phyloP scores from a whole-genome alignment of 768 basidiomycete species.

The Boletus vinaceobasis region DNA sequence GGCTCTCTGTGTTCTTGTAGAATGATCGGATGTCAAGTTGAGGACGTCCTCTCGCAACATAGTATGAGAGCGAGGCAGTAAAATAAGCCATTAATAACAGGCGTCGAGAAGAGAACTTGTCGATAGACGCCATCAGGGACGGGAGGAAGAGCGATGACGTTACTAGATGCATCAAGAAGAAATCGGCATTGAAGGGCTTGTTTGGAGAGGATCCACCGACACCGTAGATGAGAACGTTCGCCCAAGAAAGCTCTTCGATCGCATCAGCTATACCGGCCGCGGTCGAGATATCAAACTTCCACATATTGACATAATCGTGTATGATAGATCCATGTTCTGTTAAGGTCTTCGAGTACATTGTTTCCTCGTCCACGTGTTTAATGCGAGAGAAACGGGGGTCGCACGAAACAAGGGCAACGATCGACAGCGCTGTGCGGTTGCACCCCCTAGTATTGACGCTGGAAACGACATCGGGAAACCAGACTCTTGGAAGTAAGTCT shows the following conservation, averaged over 20 bases:
- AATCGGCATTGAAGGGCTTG: slow-evolving; percentile 61
- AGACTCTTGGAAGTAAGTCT: slow-evolving; percentile 17
- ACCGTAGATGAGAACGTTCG: slow-evolving; percentile 54
- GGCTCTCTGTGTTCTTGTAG: slow-evolving; percentile 24
- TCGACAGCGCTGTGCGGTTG: slow-evolving; percentile 39
- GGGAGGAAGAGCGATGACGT: slow-evolving; percentile 64
- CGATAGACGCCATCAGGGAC: slow-evolving; percentile 41
- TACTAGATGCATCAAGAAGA: slow-evolving; percentile 68
- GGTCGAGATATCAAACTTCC: slow-evolving; percentile 41
- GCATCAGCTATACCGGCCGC: slow-evolving; percentile 43
- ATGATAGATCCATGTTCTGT: slow-evolving; percentile 37
- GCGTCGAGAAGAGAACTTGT: slow-evolving; percentile 22
- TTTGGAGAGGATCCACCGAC: slow-evolving; percentile 46
- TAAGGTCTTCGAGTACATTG: slow-evolving; percentile 28
- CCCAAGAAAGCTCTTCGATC: slow-evolving; percentile 62
- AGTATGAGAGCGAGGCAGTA: slow-evolving; percentile 25
- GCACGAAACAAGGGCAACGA: slow-evolving; percentile 50
- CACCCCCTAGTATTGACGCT: slow-evolving; percentile 3
- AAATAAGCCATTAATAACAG: slow-evolving; percentile 32
- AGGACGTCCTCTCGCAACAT: slow-evolving; percentile 35
- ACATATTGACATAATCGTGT: slow-evolving; percentile 41
- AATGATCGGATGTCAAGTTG: slow-evolving; percentile 29
- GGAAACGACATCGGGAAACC: slow-evolving; percentile 23
- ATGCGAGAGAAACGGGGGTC: slow-evolving; percentile 39
- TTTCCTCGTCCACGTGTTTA: slow-evolving; percentile 25